Conservation (phyloP, 2,329 filamentous ascomycete genomes). For the Pseudogymnoascus sp. region DNA sequence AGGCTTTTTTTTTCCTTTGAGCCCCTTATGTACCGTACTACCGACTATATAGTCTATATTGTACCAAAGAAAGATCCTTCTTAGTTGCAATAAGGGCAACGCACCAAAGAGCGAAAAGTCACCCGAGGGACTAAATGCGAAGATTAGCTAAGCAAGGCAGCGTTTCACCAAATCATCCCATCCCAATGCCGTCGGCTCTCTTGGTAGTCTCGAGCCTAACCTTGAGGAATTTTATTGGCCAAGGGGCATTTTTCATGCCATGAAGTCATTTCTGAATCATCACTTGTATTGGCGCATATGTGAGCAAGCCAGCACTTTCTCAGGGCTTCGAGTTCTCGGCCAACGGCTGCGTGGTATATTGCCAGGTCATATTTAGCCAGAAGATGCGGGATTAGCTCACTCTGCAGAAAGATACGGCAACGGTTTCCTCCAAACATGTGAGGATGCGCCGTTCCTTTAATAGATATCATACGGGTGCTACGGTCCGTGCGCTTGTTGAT, state of each 20-base stretch:
- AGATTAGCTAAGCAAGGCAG: not conserved
- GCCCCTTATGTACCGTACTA: not conserved
- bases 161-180: not conserved
- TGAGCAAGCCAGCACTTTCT: not conserved
- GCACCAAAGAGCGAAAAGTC: not conserved
- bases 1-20: not conserved
- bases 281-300: not conserved
- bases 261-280: conserved; percentile 6
- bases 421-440: not conserved
- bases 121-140: not conserved
- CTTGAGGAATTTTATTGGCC: not conserved
- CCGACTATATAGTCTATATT: not conserved
- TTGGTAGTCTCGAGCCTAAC: not conserved
- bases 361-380: not conserved
- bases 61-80: not conserved
- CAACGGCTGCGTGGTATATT: not conserved
- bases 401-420: not conserved
- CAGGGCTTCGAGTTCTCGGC: not conserved
- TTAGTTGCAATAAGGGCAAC: not conserved
- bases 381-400: not conserved
- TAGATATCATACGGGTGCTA: not conserved
- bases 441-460: not conserved
- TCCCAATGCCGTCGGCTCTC: not conserved
- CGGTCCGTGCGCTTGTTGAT: too few relatives aligned
- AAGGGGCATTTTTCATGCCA: not conserved